Evolutionary conservation across 1,284 basidiomycete genomes (phyloP).

Genomic region (Heterobasidion annosum): DNA sequence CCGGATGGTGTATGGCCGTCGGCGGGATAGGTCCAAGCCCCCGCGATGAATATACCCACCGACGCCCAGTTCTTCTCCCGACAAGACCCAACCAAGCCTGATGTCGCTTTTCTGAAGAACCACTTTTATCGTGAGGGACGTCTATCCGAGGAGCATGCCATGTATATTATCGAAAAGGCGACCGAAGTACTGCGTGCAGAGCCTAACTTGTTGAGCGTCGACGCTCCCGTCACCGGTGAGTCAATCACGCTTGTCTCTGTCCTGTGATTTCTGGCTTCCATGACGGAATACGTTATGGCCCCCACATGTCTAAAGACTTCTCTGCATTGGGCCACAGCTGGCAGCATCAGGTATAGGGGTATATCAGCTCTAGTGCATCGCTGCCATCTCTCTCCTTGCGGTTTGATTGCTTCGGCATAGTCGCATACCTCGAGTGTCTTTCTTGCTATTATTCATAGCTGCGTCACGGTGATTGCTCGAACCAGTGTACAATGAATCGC

Average conservation of each 20-base stretch:
- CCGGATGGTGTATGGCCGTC: neutral
- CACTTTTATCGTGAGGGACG: constrained; percentile 97
- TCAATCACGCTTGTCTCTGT: neutral
- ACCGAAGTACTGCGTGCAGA: constrained; percentile 73
- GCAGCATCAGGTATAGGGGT: too few species aligned
- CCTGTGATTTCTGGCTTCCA: too few species aligned
- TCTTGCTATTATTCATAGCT: too few species aligned
- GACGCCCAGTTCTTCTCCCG: constrained; percentile 90
- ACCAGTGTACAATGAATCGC: too few species aligned
- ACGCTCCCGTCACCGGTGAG: constrained; percentile 89
- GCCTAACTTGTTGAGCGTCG: constrained; percentile 82
- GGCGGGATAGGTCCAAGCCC: constrained; percentile 75
- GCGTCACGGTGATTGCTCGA: too few species aligned
- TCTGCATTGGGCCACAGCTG: too few species aligned
- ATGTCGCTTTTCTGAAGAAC: constrained; percentile 96
- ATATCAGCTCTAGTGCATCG: too few species aligned
- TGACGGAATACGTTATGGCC: too few species aligned
- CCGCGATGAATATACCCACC: constrained; percentile 88
- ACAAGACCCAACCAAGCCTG: constrained; percentile 81
- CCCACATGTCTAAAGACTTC: too few species aligned
- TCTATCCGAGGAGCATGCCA: constrained; percentile 83
- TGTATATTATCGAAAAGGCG: constrained; percentile 78
- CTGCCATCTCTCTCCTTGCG: too few species aligned
- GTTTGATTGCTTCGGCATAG: too few species aligned
- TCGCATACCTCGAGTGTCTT: too few species aligned